Evolutionary conservation across 768 basidiomycete species (phyloP).

Genomic region (Tephrocybe sp.): DNA sequence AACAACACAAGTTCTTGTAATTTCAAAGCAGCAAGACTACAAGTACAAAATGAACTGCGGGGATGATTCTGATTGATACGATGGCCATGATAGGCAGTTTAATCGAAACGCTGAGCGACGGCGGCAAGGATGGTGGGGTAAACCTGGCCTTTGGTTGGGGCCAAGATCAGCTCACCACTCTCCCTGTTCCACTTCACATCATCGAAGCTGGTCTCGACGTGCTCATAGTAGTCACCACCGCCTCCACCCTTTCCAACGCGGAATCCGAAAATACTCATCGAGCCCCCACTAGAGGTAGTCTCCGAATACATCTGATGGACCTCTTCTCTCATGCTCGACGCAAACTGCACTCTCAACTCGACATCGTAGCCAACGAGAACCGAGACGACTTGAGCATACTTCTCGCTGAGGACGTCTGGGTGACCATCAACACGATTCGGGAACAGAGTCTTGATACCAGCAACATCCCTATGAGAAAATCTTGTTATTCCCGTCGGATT

Average conservation of each 20-base stretch:
- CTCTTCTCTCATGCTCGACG: neutral
- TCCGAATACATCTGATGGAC: constrained; percentile 6
- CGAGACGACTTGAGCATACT: constrained; percentile 1
- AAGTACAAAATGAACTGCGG: too few relatives aligned
- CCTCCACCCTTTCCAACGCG: constrained; percentile 1
- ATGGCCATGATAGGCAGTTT: neutral
- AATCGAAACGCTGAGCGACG: constrained; percentile 7
- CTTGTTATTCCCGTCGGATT: neutral
- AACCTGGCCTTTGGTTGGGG: constrained; percentile 7
- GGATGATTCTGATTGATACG: too few relatives aligned
- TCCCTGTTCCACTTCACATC: constrained; percentile 7
- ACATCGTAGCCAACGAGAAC: constrained; percentile 9
- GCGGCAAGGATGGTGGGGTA: constrained; percentile 9
- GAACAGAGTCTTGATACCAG: constrained; percentile 9
- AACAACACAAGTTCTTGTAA: too few relatives aligned
- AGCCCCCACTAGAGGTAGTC: constrained; percentile 1
- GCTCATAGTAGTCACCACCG: neutral
- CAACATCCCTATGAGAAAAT: neutral
- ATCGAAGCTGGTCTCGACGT: constrained; percentile 4
- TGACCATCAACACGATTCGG: constrained; percentile 2
- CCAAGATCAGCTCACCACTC: constrained; percentile 4
- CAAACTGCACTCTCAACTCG: constrained; percentile 5
- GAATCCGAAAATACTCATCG: constrained; percentile 9
- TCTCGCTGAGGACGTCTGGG: constrained; percentile 10
- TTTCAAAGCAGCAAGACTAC: too few relatives aligned